A percentile compares a stretch with the other conserved stretches of the same genome.
phyloP scores from a whole-genome alignment of 2,329 filamentous ascomycete species.

The Curvularia eragrostidis region DNA sequence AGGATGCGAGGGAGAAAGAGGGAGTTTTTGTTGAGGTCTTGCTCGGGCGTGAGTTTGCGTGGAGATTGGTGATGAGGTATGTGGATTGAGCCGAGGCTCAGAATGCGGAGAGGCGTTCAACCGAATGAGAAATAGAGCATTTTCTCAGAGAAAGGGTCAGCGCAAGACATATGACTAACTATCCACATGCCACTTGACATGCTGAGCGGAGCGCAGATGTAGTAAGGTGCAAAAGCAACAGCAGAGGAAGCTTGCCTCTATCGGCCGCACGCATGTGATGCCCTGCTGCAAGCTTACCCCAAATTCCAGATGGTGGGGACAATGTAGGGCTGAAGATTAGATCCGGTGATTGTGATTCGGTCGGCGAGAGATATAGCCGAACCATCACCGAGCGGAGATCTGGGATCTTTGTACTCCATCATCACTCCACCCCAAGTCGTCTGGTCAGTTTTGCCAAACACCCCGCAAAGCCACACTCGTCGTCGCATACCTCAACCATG shows the following conservation, averaged over 20 bases:
- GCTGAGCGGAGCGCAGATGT: not conserved
- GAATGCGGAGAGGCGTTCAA: slow-evolving; percentile 24
- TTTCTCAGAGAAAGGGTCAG: not conserved
- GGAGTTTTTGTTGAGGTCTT: not conserved
- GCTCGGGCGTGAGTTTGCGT: not conserved
- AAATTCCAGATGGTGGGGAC: slow-evolving; percentile 10
- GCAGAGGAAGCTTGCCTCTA: not conserved
- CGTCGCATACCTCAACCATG: slow-evolving; percentile 58
- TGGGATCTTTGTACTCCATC: slow-evolving; percentile 11
- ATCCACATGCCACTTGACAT: not conserved
- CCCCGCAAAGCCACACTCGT: not conserved
- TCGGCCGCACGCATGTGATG: slow-evolving; percentile 8
- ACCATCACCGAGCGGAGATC: slow-evolving; percentile 13
- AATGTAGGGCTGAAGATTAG: slow-evolving; percentile 15
- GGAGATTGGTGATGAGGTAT: not conserved
- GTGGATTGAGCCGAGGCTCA: slow-evolving; percentile 32
- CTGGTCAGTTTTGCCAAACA: not conserved
- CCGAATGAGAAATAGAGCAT: not conserved
- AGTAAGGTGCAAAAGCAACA: not conserved
- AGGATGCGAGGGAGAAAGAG: not conserved
- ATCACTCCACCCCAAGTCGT: slow-evolving; percentile 11
- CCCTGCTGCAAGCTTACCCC: slow-evolving; percentile 1
- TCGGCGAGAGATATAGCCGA: slow-evolving; percentile 5
- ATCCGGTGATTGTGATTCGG: not conserved
- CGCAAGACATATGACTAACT: not conserved